A percentile compares a stretch with the other conserved stretches of the same genome.
Evolutionary conservation across 1,284 basidiomycete genomes (phyloP).

Genomic region (Baeospora myosura): DNA sequence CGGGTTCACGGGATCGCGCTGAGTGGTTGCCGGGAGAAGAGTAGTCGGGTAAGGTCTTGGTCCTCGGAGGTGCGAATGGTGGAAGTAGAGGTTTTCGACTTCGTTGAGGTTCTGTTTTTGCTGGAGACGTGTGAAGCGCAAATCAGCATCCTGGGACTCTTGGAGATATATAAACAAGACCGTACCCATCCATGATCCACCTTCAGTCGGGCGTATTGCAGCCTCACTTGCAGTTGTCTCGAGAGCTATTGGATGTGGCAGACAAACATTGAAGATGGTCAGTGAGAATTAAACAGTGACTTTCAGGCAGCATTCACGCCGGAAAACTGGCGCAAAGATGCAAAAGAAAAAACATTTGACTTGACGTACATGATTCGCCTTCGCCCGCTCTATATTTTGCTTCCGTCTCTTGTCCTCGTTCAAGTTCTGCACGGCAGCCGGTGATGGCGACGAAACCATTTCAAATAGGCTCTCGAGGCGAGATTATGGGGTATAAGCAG

Average conservation of each 20-base stretch:
- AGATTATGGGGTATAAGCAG: too few species aligned
- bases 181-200: slow-evolving; percentile 75
- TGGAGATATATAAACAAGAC: slow-evolving; percentile 9
- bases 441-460: slow-evolving; percentile 1
- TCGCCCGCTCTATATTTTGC: slow-evolving; percentile 49
- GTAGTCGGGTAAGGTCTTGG: slow-evolving; percentile 23
- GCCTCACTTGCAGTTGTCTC: slow-evolving; percentile 61
- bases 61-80: slow-evolving; percentile 46
- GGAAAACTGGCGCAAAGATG: neutral
- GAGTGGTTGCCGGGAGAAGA: too few species aligned
- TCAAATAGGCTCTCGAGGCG: neutral
- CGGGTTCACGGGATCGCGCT: too few species aligned
- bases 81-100: slow-evolving; percentile 73
- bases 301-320: neutral
- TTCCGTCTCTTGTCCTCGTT: slow-evolving; percentile 35
- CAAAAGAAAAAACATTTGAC: neutral
- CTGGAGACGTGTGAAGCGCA: slow-evolving; percentile 29
- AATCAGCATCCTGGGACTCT: neutral
- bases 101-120: slow-evolving; percentile 70
- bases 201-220: slow-evolving; percentile 71
- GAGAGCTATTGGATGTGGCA: slow-evolving; percentile 39
- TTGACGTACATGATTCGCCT: slow-evolving; percentile 51
- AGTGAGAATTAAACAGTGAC: neutral
- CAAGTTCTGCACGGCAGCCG: slow-evolving; percentile 14
- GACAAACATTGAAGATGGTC: slow-evolving; percentile 2